Evolutionary conservation across 2,329 filamentous ascomycete species (phyloP), one percentile per base, ranked within the genome.

Genomic region (Fusarium annulatum): DNA sequence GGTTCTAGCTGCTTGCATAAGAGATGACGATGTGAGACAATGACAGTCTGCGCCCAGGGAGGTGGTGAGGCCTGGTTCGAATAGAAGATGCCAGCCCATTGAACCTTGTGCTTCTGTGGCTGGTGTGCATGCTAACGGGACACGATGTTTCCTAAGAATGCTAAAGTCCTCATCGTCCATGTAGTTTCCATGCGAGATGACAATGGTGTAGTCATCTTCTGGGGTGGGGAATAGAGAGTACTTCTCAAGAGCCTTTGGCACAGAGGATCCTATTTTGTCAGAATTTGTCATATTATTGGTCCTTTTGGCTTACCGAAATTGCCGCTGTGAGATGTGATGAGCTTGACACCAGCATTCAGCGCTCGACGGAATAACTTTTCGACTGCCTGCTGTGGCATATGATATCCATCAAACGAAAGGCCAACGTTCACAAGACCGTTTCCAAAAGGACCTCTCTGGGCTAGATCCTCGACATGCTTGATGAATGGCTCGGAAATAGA

Each of bases 221-320:
- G 19, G 5, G 8, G 12, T 2, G 0, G 59, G 59, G 1, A 61
- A 45, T 1, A 61, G 23, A 14, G 39, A 38, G 12, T 58, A 61
- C 18, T 9, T 23, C 9, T 61, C 59, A 9, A 61, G 23, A 19
- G 30, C 30, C 4, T 61, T 39, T 23, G 51, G 59, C 23, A 23
- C 51, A 9, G 59, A 61, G 9, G 51, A 2, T 9, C 59, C 59
- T 61, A 7, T 5, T 6, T 28, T 28, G 5, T 43, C 18, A 61
- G 48, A 0, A 0, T 0, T 26, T 7, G 5, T 0, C n/a, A 14
- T 4, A 19, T 10, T 2, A 15, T 19, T 38, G 18, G 9, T 26
- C n/a, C 1, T 21, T 2, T 16, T 26, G 3, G 9, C 36, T 38
- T 43, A 56, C 59, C 48, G 6, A 61, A 61, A 3, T 57, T 57